Evolutionary conservation across 2,329 filamentous ascomycete genomes (phyloP), one percentile per base, ranked within the genome.

Genomic region (Claviceps fusiformis): DNA sequence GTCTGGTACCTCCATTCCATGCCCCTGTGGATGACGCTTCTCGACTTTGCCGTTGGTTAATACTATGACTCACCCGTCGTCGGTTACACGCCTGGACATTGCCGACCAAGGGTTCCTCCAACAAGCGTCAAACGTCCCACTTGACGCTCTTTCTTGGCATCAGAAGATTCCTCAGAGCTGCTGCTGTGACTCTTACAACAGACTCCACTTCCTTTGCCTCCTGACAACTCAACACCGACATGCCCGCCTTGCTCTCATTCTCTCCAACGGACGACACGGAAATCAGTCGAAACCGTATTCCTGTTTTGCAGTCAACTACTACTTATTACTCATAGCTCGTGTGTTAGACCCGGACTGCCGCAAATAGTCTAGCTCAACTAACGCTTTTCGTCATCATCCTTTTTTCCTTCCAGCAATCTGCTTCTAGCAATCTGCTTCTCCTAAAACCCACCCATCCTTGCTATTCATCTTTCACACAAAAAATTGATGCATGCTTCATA

Each of bases 321-420:
- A 31, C 29, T 53, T 41, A 41, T 53, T 53, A 48, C 52, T 53
- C 51, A 47, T 37, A 48, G 13, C 24, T 41, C 52, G 17, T 53
- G 44, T 53, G n/a, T n/a, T n/a, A 9, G 9, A 8, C 17, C 6
- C 9, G 4, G 4, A 10, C 27, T 19, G n/a, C 19, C 44, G 17
- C 17, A 19, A 37, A 19, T 37, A 37, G 47, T 35, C 19, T 37
- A 35, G 31, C 47, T 35, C 31, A 8, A 37, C 17, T 9, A 44
- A 44, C 43, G 5, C n/a, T n/a, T n/a, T n/a, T n/a, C n/a, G 5
- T 44, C 43, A 24, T 44, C 43, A 9, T 17, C 37, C 15, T 17
- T 6, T 41, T 41, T 6, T 41, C 17, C 43, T 44, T n/a, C n/a
- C n/a, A n/a, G n/a, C n/a, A 33, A 5, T 13, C 8, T 19, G n/a